phyloP scores from a whole-genome alignment of 2,329 filamentous ascomycete genomes.

The Ophiobolus disseminans region DNA sequence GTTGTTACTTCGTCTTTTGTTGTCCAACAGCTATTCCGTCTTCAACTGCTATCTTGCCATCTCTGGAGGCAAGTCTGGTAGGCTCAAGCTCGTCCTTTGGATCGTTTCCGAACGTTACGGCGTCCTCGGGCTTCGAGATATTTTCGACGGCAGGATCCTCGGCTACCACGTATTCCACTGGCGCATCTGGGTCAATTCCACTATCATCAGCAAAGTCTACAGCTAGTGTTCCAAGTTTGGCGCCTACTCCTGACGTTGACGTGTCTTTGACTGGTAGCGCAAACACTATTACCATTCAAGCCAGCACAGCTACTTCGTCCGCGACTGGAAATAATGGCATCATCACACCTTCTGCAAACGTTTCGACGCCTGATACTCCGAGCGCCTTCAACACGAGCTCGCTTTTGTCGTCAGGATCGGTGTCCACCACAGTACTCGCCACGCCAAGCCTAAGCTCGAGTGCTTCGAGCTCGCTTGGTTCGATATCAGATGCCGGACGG shows the following conservation, averaged over 20 bases:
- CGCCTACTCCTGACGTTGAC: slow-evolving; percentile 1
- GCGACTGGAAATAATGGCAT: slow-evolving; percentile 5
- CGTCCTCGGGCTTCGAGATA: not conserved
- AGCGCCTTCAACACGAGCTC: not conserved
- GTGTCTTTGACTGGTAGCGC: slow-evolving; percentile 1
- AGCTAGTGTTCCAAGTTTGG: not conserved
- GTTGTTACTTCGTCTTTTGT: no score
- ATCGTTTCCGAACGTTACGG: slow-evolving; percentile 3
- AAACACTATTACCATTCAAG: slow-evolving; percentile 1
- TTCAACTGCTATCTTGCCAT: slow-evolving; percentile 9
- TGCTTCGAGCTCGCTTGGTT: no score
- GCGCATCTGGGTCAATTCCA: slow-evolving; percentile 11
- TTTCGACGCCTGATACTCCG: slow-evolving; percentile 4
- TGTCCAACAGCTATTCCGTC: slow-evolving; percentile 3
- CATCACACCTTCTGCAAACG: slow-evolving; percentile 4
- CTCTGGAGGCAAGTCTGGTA: slow-evolving; percentile 9
- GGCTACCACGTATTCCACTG: slow-evolving; percentile 10
- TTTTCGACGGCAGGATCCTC: slow-evolving; percentile 13
- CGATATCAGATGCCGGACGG: not conserved
- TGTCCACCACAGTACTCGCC: no score
- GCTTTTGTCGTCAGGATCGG: no score
- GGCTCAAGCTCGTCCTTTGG: slow-evolving; percentile 8
- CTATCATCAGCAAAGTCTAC: slow-evolving; percentile 10
- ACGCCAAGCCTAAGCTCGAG: slow-evolving; percentile 1
- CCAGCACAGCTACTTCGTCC: slow-evolving; percentile 1